Evolutionary conservation across 1,284 basidiomycete species (phyloP), one percentile per base, ranked within the genome.

Genomic region (Sanguinoderma infundibulare): DNA sequence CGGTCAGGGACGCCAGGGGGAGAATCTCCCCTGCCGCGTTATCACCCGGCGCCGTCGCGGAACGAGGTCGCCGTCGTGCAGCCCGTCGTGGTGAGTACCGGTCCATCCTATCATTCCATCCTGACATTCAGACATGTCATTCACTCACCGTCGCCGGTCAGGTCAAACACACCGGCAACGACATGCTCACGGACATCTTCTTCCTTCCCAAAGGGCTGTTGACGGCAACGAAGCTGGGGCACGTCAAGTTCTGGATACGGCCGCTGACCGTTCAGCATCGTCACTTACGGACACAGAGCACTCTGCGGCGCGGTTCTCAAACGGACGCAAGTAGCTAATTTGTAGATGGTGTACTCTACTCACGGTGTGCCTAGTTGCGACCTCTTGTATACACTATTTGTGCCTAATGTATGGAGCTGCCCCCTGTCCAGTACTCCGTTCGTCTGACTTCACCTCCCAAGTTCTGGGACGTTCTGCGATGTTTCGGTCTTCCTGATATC

Each of bases 1-100:
- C 49, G 17, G 14, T 36, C 32, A 51, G 49, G 49, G 10, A 63
- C 69, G 22, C 74, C 76, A 9, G 77, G 75, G 2, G 64, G 62
- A 28, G 71, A 72, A 36, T 63, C 70, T 1, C 70, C 75, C 3
- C 76, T 81, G 12, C 80, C 85, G 17, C 82, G 87, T 26, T 95
- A 89, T 70, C 96, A 98, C 71, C 86, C 92, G 15, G 91, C 96
- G 1, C 94, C 94, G 2, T 92, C 94, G 1, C 82, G 94, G 28
- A 94, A 91, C 64, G 95, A 98, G 68, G 89, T 97, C 7, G 92
- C 95, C 4, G 85, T 94, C 30, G 87, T 98, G 3, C 96, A 98
- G 71, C 96, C 96, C 28, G 93, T 97, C 38, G 79, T 97, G 67
- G 93, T 95, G 72, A 68, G 91, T 61, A 32, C 44, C n/a, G n/a